These are phyloP conservation scores for Excoecaria agallocha DNA, from an alignment of 345 rosid species.

Conservation along the genomic window DNA sequence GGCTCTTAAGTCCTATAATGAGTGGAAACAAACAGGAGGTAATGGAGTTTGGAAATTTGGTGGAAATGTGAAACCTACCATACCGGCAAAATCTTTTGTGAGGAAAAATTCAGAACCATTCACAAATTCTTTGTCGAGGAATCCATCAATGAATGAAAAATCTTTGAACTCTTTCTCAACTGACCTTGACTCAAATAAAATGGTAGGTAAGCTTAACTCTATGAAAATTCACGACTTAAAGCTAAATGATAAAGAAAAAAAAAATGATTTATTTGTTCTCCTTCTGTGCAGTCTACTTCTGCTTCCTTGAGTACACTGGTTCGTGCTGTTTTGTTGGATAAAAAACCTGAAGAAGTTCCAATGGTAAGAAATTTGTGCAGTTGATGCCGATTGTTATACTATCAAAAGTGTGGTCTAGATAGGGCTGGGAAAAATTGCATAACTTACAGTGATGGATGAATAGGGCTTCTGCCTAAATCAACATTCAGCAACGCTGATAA, in stretches of 20 bases:
- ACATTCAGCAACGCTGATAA: background rate
- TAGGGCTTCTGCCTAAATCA: background rate
- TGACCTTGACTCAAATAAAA: slow-evolving; percentile 50
- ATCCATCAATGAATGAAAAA: slow-evolving; percentile 48
- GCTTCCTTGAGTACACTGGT: slow-evolving; percentile 70
- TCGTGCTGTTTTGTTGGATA: slow-evolving; percentile 69
- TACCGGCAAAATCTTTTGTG: slow-evolving; percentile 49
- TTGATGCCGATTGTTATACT: background rate
- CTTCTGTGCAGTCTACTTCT: slow-evolving; percentile 45
- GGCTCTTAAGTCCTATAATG: slow-evolving; percentile 74
- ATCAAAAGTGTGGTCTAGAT: background rate
- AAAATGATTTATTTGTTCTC: slow-evolving; percentile 1
- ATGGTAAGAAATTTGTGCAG: slow-evolving; percentile 41
- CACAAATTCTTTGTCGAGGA: slow-evolving; percentile 59
- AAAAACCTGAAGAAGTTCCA: slow-evolving; percentile 81
- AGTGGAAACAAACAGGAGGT: slow-evolving; percentile 80
- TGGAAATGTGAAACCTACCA: slow-evolving; percentile 57
- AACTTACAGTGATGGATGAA: background rate
- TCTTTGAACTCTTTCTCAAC: slow-evolving; percentile 28
- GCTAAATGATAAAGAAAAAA: background rate
- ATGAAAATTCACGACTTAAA: slow-evolving; percentile 14
- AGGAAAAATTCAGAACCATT: slow-evolving; percentile 77
- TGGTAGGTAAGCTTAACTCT: slow-evolving; percentile 50
- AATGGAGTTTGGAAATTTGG: slow-evolving; percentile 81
- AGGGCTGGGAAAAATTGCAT: background rate